Base-by-base conservation (phyloP, 31 red algal species). In the Asparagopsis taxiformis region DNA sequence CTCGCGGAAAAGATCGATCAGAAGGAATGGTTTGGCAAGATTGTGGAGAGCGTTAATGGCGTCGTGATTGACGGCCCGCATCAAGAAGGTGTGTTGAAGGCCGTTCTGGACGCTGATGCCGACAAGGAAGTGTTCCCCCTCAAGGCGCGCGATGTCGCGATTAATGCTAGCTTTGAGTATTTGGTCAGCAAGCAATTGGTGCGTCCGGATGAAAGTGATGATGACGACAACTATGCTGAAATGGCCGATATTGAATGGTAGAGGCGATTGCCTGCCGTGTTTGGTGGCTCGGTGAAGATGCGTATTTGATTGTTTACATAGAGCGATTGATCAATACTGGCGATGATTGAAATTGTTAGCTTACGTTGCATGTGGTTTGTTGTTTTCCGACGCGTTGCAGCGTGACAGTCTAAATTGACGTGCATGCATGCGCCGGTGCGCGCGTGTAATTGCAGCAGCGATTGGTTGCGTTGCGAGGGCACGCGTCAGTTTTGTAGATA, bases 171-270 rank as follows among this genome's bases (percentile, higher is more conserved):
- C 38, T 82, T 70, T 29, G 55, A 82, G 16, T 82, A 70, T 33
- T 26, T 82, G 15, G 77, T 82, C 53, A 62, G 55, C 36, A 82
- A 82, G 65, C 54, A 34, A 62, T 65, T 82, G 2, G 65, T 82
- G 1, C 44, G 77, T 31, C 77, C 77, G 33, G 77, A 82, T 7
- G 77, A 82, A 31, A 82, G 77, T 50, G 77, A 82, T 33, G 77
- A 82, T 48, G 77, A 82, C 65, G 64, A 51, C 46, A 82, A 82
- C 35, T 82, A 82, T 46, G 77, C 77, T 26, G 77, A 82, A 41
- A 62, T 62, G 63, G 77, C 77, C 31, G 77, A 62, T 61, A 82
- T 82, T 59, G 77, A 82, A 38, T 82, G 39, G 36, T 70, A 46
- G 20, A 10, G 21, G 13, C 32, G 10, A 44, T 9, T 20, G 8